Evolutionary conservation across 2,329 filamentous ascomycete genomes (phyloP), one percentile per base, ranked within the genome.

Genomic region (Ophiobolus disseminans): DNA sequence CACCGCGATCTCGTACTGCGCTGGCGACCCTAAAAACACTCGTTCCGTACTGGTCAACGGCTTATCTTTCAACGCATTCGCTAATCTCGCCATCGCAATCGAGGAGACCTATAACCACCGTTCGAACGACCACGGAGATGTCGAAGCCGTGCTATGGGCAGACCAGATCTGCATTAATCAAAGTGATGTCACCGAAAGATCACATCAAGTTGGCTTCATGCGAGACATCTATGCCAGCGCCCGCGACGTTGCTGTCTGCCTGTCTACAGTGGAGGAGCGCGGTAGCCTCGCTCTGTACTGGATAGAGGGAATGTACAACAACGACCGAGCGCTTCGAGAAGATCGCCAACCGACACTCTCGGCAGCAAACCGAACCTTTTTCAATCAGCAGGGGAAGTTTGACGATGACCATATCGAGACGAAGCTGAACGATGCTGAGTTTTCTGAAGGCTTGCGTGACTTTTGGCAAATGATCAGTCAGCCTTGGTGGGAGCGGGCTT

Each of bases 161-260:
- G 55, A 58, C 36, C 49, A 51, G 23, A 44, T 58, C 9, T 58
- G 53, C 35, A 57, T 58, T 23, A 49, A 58, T 14, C 55, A 58
- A 30, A 39, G 25, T n/a, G 40, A 58, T 34, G 7, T 21, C 9
- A 14, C 21, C 3, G 55, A 58, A 37, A 45, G 42, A 16, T 35
- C 42, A 1, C 23, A 48, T 25, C 55, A 58, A 30, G 42, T 58
- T 2, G 21, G 25, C 0, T 34, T 58, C 11, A 57, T 58, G 55
- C 19, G 35, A 2, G 21, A 45, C 7, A 54, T 58, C 10, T 58
- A 50, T 34, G 4, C 14, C 5, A 7, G 26, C 11, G 45, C 45
- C 11, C 16, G 25, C 5, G 32, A 43, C 5, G 45, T 39, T 10
- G 19, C 25, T 11, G 19, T 42, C 13, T 43, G 45, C 14, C 26